phyloP scores from a whole-genome alignment of 352 stramenopile genomes.

The Phytophthora sojae region DNA sequence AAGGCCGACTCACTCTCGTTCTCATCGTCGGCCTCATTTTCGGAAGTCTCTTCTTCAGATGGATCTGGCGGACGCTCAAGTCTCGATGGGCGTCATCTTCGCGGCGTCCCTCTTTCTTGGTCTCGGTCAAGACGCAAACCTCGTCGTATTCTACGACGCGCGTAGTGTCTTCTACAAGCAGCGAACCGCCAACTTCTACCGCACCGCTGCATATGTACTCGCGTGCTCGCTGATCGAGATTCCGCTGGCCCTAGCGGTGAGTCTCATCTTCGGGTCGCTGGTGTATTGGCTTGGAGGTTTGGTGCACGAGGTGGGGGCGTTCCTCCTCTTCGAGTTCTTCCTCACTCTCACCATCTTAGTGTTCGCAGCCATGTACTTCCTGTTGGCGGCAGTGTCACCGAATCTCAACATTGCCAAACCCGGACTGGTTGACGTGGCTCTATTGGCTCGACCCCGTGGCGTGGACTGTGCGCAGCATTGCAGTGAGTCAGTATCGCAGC shows the following conservation, averaged over 20 bases:
- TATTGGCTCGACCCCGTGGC: conserved; percentile 10
- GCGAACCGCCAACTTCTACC: conserved; percentile 11
- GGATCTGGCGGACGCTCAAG: conserved; percentile 43
- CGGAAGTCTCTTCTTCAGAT: conserved; percentile 55
- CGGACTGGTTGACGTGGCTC: conserved; percentile 1
- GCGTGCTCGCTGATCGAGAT: conserved; percentile 7
- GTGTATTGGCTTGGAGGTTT: conserved; percentile 10
- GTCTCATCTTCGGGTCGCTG: conserved; percentile 42
- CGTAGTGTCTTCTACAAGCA: conserved; percentile 29
- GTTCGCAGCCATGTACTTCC: conserved; percentile 5
- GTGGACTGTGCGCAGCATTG: conserved; percentile 7
- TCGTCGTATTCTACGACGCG: conserved; percentile 78
- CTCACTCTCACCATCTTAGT: conserved; percentile 4
- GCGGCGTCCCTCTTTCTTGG: conserved; percentile 78
- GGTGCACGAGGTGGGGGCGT: not conserved
- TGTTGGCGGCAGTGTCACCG: conserved; percentile 1
- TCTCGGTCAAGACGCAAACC: conserved; percentile 71
- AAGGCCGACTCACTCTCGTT: conserved; percentile 44
- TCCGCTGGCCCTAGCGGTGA: not conserved
- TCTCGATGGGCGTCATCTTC: conserved; percentile 82
- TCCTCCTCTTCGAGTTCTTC: conserved; percentile 5
- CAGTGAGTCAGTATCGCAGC: conserved; percentile 9
- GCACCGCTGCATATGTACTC: not conserved
- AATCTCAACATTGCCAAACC: conserved; percentile 14
- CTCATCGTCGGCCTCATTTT: conserved; percentile 57